Conservation (phyloP, 2,329 filamentous ascomycete genomes). For the Leptographium lundbergii region DNA sequence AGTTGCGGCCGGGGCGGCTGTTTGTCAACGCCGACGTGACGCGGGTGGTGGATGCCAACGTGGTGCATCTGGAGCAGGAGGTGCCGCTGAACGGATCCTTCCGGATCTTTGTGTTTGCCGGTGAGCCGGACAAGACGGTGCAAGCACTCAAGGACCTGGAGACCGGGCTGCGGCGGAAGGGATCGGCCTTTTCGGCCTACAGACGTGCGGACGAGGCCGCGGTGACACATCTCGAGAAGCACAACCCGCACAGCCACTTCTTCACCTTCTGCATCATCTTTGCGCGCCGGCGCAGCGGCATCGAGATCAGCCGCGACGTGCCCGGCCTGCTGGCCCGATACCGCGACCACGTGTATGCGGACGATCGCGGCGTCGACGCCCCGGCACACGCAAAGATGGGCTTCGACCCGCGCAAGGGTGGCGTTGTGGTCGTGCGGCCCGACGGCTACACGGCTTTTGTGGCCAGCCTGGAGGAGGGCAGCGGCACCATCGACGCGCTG, state of each 20-base stretch:
- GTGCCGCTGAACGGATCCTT: constrained; percentile 81
- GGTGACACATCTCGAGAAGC: constrained; percentile 63
- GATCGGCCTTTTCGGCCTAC: constrained; percentile 62
- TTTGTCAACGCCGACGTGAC: constrained; percentile 73
- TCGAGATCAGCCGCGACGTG: constrained; percentile 61
- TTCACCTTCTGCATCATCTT: constrained; percentile 71
- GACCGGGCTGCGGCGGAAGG: constrained; percentile 46
- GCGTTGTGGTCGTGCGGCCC: constrained; percentile 71
- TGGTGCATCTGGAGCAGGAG: constrained; percentile 82
- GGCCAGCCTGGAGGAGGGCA: constrained; percentile 60
- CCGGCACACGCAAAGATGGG: constrained; percentile 83
- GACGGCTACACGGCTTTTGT: constrained; percentile 80
- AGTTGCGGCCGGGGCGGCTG: constrained; percentile 60
- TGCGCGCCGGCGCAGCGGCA: constrained; percentile 49
- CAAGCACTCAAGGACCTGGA: constrained; percentile 60
- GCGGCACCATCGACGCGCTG: constrained; percentile 63
- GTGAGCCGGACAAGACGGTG: constrained; percentile 45
- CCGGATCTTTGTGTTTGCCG: constrained; percentile 77
- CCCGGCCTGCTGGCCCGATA: constrained; percentile 63
- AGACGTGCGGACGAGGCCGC: constrained; percentile 44
- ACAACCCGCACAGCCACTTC: constrained; percentile 76
- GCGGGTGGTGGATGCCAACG: constrained; percentile 76
- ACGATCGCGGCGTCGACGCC: constrained; percentile 61
- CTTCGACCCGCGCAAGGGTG: constrained; percentile 57
- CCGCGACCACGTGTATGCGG: constrained; percentile 71